Base-by-base conservation (phyloP, 805 yeast genomes). In the Kodamaea hsintzibuensis region DNA sequence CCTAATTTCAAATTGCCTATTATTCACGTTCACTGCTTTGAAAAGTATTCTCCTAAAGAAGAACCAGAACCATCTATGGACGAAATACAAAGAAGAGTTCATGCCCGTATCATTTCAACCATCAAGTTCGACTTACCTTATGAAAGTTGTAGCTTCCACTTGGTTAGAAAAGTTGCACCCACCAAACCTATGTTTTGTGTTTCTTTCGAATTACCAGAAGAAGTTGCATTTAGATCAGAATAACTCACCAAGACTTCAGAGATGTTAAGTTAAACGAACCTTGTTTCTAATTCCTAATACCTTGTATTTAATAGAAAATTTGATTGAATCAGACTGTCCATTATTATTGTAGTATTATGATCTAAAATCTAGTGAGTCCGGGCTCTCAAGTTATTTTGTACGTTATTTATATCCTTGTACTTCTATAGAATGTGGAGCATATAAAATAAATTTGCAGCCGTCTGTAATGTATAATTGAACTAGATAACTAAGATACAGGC, bases 181-280 rank as follows among this genome's bases (percentile, higher is more conserved):
- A 90, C 98, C 5, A 95, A 95, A 66, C 93, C 93, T 35, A 95
- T 95, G 99, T 92, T 82, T 67, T 91, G 98, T 71, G 88, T 91
- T 2, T 77, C 91, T 6, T 92, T 92, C 70, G 69, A 70, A 62
- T 76, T 95, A 33, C 96, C 96, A 0, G 78, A 76, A 60, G 83
- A 79, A 54, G 84, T 86, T 51, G 90, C 88, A 7, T 85, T 85
- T 51, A 35, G 51, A 37, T n/a, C n/a, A n/a, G n/a, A 27, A 14
- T 30, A 30, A 30, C 35, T 30, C n/a, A n/a, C n/a, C n/a, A n/a
- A n/a, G n/a, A n/a, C n/a, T n/a, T n/a, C n/a, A n/a, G n/a, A n/a
- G n/a, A n/a, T n/a, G n/a, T n/a, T n/a, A n/a, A n/a, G 6, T 22
- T 3, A 22, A 22, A 22, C 25, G 25, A 22, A 22, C 25, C 25